Evolutionary conservation across 2,329 filamentous ascomycete species (phyloP).

Genomic region (Fonsecaea multimorphosa): DNA sequence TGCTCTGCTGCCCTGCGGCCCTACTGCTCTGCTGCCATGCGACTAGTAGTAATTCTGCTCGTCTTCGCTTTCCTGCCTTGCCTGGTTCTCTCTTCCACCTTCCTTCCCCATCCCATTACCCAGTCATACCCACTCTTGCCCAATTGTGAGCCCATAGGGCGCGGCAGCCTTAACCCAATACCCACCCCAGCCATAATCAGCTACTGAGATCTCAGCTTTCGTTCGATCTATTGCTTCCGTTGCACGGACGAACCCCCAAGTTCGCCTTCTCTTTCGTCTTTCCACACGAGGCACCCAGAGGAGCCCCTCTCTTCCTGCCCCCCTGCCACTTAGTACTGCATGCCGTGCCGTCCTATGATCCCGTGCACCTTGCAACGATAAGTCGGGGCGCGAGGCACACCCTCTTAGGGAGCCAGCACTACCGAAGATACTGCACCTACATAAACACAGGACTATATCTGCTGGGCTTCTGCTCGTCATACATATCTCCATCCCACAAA

Average conservation of each 20-base stretch:
- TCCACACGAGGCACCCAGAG: background rate
- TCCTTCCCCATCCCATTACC: background rate
- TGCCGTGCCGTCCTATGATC: slow-evolving; percentile 1
- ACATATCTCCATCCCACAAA: slow-evolving; percentile 17
- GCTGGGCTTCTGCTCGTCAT: slow-evolving; percentile 3
- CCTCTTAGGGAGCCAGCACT: background rate
- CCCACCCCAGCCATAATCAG: background rate
- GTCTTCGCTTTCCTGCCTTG: background rate
- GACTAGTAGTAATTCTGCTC: no score
- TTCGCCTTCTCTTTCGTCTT: slow-evolving; percentile 5
- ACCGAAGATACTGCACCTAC: slow-evolving; percentile 3
- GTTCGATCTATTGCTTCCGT: background rate
- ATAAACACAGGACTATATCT: slow-evolving; percentile 13
- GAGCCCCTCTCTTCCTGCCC: background rate
- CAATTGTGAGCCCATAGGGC: background rate
- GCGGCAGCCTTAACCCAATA: slow-evolving; percentile 3
- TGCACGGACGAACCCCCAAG: background rate
- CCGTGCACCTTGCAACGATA: background rate
- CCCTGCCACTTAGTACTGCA: background rate
- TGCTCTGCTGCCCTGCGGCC: background rate
- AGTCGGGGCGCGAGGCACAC: background rate
- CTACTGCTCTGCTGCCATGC: no score
- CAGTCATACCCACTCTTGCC: background rate
- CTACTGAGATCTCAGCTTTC: background rate
- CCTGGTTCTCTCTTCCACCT: slow-evolving; percentile 1